Evolutionary conservation across 192 early-diverging fungal genomes (phyloP), one percentile per base, ranked within the genome.

Genomic region (Coemansia asiatica): DNA sequence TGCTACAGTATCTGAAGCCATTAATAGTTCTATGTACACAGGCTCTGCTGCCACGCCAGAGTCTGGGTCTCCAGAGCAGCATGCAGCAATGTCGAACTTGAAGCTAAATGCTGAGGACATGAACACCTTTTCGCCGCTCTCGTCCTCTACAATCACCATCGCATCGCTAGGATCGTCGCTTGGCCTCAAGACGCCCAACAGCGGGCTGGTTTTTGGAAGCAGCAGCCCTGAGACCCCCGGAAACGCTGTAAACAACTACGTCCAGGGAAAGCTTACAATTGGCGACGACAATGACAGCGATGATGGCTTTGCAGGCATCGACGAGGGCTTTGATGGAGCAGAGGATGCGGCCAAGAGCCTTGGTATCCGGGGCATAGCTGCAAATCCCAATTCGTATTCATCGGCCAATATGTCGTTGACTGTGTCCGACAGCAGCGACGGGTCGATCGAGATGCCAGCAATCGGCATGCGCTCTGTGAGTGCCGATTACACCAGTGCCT

Each of bases 81-180:
- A 44, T 44, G 12, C 40, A 1, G n/a, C 56, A 25, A 23, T 38
- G 10, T 21, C 33, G 9, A 26, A n/a, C 23, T 18, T 36, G 2
- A 66, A 68, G 29, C 55, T 68, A 12, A 50, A 48, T 0, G 63
- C 67, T 7, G 71, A 67, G 9, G 71, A 79, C 12, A 49, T 69
- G n/a, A 66, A 72, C 33, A 51, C 69, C 26, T 68, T 79, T 27
- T 80, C 78, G 48, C 78, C 78, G 58, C 72, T 80, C 6, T 80
- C 78, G 40, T 80, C 78, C 1, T 80, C 78, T 0, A 71, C 72
- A 25, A 74, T 80, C n/a, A 80, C 78, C 15, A 80, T 80, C 25
- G 62, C 72, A 2, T 70, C 72, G 21, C 63, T 80, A 54, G 71
- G 76, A 5, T 73, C 68, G 15, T 69, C 76, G 38, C 71, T 79